phyloP scores from a whole-genome alignment of 257 asterid species.

The Gentiana straminea region DNA sequence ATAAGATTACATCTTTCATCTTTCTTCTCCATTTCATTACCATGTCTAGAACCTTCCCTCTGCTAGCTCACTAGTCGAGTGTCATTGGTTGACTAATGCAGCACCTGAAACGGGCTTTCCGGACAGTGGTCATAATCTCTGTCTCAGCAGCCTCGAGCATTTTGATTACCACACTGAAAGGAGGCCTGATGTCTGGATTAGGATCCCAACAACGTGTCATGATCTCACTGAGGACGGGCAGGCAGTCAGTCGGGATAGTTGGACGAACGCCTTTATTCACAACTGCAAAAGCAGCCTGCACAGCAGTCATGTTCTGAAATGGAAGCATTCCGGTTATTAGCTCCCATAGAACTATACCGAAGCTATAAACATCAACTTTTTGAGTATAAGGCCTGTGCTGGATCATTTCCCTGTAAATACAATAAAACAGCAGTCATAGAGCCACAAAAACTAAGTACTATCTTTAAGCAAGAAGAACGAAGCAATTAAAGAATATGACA shows the following conservation, averaged over 20 bases:
- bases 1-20: slow-evolving; percentile 18
- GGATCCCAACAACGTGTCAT: slow-evolving; percentile 95
- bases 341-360: slow-evolving; percentile 97
- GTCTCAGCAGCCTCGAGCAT: slow-evolving; percentile 94
- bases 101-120: slow-evolving; percentile 99
- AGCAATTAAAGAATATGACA: background rate
- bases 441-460: background rate
- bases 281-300: slow-evolving; percentile 95
- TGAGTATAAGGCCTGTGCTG: slow-evolving; percentile 97
- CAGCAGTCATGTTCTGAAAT: slow-evolving; percentile 95
- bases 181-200: slow-evolving; percentile 78
- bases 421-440: slow-evolving; percentile 12
- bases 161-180: slow-evolving; percentile 71
- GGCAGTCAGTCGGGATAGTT: slow-evolving; percentile 63
- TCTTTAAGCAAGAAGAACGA: background rate
- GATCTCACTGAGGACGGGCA: slow-evolving; percentile 66
- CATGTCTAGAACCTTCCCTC: slow-evolving; percentile 17
- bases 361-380: slow-evolving; percentile 93
- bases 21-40: slow-evolving; percentile 23
- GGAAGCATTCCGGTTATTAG: slow-evolving; percentile 97
- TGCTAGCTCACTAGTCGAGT: slow-evolving; percentile 36
- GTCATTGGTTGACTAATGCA: slow-evolving; percentile 89
- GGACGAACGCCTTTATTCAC: slow-evolving; percentile 96
- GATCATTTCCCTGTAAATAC: slow-evolving; percentile 86
- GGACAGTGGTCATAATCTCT: slow-evolving; percentile 72